Conservation (phyloP, 202 grass and related monocot species). For the Schoenoplectus triqueter region DNA sequence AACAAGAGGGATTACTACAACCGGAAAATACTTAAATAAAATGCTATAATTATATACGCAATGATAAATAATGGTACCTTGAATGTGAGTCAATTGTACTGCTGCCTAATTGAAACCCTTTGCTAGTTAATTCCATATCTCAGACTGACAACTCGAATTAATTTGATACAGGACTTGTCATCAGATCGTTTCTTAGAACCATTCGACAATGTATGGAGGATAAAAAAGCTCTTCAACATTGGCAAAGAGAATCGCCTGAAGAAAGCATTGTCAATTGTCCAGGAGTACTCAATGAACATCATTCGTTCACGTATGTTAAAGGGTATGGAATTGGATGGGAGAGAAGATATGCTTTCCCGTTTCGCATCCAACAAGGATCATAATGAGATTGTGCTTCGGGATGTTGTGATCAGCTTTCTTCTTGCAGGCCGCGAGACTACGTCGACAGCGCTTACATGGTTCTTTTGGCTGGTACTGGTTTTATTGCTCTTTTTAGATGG, state of each 20-base stretch:
- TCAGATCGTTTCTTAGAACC: slow-evolving; percentile 44
- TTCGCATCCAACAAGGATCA: slow-evolving; percentile 51
- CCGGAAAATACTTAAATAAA: not conserved
- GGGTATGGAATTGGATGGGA: not conserved
- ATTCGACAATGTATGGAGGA: slow-evolving; percentile 36
- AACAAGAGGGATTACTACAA: not conserved
- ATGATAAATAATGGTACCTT: not conserved
- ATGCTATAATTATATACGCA: not conserved
- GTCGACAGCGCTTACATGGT: slow-evolving; percentile 55
- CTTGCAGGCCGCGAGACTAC: slow-evolving; percentile 58
- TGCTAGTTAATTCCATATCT: not conserved
- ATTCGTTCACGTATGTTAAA: slow-evolving; percentile 37
- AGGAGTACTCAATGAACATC: slow-evolving; percentile 50
- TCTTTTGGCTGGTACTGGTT: slow-evolving; percentile 53
- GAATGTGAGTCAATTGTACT: not conserved
- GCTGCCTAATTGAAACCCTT: not conserved
- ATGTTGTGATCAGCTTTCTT: slow-evolving; percentile 60
- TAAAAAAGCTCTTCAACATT: slow-evolving; percentile 62
- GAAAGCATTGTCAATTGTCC: slow-evolving; percentile 46
- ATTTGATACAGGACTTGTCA: slow-evolving; percentile 50
- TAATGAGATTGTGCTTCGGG: slow-evolving; percentile 45
- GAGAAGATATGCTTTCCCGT: slow-evolving; percentile 52
- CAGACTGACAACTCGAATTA: slow-evolving; percentile 33
- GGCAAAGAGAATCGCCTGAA: slow-evolving; percentile 49
- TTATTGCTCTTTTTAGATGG: not conserved